Base-by-base conservation (phyloP, 495 filamentous ascomycete genomes). In the Articulospora tetracladia region DNA sequence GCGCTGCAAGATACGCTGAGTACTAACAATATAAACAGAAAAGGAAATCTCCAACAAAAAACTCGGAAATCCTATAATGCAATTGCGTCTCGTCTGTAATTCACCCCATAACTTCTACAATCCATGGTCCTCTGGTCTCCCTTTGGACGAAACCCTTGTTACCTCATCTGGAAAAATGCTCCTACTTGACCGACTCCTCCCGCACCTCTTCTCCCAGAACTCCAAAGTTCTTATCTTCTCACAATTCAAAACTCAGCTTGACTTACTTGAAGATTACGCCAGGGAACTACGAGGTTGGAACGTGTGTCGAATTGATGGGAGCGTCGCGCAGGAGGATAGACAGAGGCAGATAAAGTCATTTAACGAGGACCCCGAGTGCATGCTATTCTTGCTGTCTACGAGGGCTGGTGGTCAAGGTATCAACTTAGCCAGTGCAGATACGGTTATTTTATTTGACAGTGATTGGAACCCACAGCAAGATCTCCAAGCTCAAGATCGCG, bases 401-500 rank as follows among this genome's bases (percentile, higher is more conserved):
- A 84, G 94, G 32, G 94, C 94, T 0, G 94, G 94, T 39, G 94
- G 94, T 3, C 90, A 96, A 63, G 94, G 94, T 34, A 97, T 98
- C 78, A 98, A 98, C 70, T 80, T 99, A 11, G 96, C 95, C 75
- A 94, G 90, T 58, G 94, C 94, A 13, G 94, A 99, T 69, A 98
- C 95, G 0, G 95, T 99, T 25, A 89, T 99, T 59, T 75, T 99
- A 1, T 98, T 97, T 61, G 94, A 99, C 72, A 90, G 83, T 27
- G 94, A 98, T 71, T 98, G 94, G 93, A 98, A 98, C 68, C 94
- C 94, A 0, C 94, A 98, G 71, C 92, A 96, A 68, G 94, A 98
- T 72, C 79, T 98, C 17, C 94, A 98, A 70, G 94, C 94, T 0
- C 92, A 96, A 71, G 94, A 98, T 66, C 89, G 94, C 20, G 91